Evolutionary conservation across 257 asterid species (phyloP).

Genomic region (Solanum lignicaule): DNA sequence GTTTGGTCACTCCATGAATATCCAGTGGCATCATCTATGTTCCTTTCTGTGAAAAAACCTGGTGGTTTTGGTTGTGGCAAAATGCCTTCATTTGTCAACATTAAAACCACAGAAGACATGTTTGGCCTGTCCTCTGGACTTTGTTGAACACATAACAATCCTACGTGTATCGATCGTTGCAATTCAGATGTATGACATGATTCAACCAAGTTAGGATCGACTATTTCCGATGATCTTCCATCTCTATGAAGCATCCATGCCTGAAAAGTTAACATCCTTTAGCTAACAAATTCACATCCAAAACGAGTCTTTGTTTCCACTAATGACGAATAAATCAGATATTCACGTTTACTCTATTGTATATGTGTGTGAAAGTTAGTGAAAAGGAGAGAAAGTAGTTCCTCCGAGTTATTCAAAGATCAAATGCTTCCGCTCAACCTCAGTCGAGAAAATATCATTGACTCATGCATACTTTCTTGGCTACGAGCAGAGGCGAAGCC

Average conservation of each 20-base stretch:
- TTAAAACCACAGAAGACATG: constrained; percentile 14
- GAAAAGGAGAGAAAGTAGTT: not conserved
- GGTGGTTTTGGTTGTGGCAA: constrained; percentile 14
- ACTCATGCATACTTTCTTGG: not conserved
- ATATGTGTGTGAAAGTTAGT: not conserved
- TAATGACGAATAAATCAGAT: not conserved
- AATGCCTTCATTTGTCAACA: constrained; percentile 15
- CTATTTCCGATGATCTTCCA: constrained; percentile 13
- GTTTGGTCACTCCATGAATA: constrained; percentile 5
- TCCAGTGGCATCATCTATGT: not conserved
- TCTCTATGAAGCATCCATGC: constrained; percentile 18
- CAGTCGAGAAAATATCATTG: not conserved
- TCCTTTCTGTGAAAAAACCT: constrained; percentile 21
- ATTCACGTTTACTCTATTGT: too few relatives aligned
- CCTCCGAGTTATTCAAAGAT: not conserved
- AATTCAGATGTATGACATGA: constrained; percentile 1
- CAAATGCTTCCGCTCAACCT: not conserved
- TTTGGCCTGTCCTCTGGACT: constrained; percentile 20
- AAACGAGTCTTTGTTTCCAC: not conserved
- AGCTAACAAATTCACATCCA: not conserved
- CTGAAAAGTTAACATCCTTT: not conserved
- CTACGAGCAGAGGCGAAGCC: too few relatives aligned
- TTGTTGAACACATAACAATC: constrained; percentile 18
- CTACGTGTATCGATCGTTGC: constrained; percentile 19
- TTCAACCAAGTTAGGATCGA: not conserved